phyloP scores from a whole-genome alignment of 2,329 filamentous ascomycete species.

The Phialophora verrucosa region DNA sequence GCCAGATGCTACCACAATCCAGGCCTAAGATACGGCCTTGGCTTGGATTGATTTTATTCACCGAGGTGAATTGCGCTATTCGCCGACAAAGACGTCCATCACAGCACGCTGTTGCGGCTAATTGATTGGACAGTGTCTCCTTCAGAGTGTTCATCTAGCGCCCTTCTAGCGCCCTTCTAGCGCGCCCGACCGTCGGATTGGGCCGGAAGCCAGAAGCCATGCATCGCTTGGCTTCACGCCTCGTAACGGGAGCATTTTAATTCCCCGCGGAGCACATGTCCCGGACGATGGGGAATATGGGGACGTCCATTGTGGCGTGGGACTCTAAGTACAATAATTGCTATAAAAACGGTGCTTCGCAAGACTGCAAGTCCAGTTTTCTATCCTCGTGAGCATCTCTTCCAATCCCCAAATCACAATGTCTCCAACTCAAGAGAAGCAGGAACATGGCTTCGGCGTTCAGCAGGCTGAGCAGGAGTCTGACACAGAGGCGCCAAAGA shows the following conservation, averaged over 20 bases:
- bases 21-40: not conserved
- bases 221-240: not conserved
- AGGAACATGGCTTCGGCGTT: constrained; percentile 2
- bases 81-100: not conserved
- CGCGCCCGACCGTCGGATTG: not conserved
- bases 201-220: not conserved
- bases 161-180: constrained; percentile 4
- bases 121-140: not conserved
- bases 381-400: constrained; percentile 3
- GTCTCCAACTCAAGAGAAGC: constrained; percentile 6
- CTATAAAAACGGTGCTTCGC: constrained; percentile 3
- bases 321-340: not conserved
- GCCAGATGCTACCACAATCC: not conserved
- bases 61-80: constrained; percentile 3
- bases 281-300: not conserved
- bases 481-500: not conserved
- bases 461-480: constrained; percentile 1
- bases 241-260: not conserved
- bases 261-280: constrained; percentile 3
- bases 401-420: not conserved
- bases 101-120: not conserved
- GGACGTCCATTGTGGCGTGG: not conserved
- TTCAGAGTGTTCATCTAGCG: constrained; percentile 1
- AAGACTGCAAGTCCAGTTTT: not conserved
- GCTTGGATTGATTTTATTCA: constrained; percentile 2